Percentiles rank a stretch among this genome's conserved stretches.
phyloP scores from a whole-genome alignment of 2,329 filamentous ascomycete species.

The Botrytis galanthina region DNA sequence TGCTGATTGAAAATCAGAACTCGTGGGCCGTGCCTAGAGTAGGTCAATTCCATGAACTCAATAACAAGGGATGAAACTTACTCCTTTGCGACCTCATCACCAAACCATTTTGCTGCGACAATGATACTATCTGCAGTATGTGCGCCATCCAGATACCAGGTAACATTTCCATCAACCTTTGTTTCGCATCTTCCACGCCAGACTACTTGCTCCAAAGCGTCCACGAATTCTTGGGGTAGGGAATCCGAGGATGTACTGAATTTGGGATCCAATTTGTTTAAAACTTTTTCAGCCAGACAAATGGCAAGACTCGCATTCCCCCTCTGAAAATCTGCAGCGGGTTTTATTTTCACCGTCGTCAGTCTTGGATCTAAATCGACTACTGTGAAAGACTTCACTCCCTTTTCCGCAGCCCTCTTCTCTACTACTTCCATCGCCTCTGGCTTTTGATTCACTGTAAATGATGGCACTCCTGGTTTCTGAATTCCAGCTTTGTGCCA shows the following conservation, averaged over 20 bases:
- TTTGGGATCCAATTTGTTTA: constrained; percentile 44
- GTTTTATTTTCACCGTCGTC: constrained; percentile 46
- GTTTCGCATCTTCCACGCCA: constrained; percentile 78
- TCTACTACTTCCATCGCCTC: constrained; percentile 48
- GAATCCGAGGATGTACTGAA: constrained; percentile 31
- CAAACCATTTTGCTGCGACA: constrained; percentile 80
- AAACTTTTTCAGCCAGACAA: constrained; percentile 50
- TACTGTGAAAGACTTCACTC: constrained; percentile 45
- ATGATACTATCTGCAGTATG: constrained; percentile 90
- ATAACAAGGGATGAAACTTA: constrained; percentile 16
- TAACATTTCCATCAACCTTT: constrained; percentile 55
- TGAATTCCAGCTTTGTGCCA: constrained; percentile 75
- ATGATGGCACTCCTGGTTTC: constrained; percentile 57
- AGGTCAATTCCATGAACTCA: neutral
- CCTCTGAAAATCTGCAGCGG: constrained; percentile 57
- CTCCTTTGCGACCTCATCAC: constrained; percentile 44
- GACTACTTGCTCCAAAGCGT: constrained; percentile 71
- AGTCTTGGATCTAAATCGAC: constrained; percentile 49
- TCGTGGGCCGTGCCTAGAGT: constrained; percentile 42
- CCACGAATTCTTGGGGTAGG: constrained; percentile 59
- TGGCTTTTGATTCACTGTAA: constrained; percentile 54
- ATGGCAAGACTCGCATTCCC: constrained; percentile 55
- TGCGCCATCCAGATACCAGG: constrained; percentile 90
- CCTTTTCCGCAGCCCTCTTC: constrained; percentile 53
- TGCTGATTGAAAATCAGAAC: constrained; percentile 88